A percentile compares a stretch with the other conserved stretches of the same genome.
phyloP scores from a whole-genome alignment of 768 basidiomycete species.

The Tricholoma flavovirens region DNA sequence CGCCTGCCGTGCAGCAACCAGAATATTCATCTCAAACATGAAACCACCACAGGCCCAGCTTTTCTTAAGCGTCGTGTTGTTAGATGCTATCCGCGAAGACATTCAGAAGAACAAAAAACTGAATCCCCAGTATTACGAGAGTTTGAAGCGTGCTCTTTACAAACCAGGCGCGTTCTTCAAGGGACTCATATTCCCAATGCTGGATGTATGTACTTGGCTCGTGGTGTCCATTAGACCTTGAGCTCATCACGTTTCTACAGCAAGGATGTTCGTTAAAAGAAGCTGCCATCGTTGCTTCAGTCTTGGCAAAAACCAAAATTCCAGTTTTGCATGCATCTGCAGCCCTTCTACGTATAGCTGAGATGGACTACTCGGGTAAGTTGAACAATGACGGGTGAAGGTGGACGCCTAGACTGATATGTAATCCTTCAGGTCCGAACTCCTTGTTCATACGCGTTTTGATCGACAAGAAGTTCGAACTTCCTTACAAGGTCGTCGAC shows the following conservation, averaged over 20 bases:
- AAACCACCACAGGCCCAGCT: conserved; percentile 92
- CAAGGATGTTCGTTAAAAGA: conserved; percentile 88
- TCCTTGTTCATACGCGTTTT: conserved; percentile 96
- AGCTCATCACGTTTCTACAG: conserved; percentile 18
- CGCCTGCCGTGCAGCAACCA: conserved; percentile 89
- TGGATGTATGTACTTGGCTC: conserved; percentile 57
- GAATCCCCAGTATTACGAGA: conserved; percentile 90
- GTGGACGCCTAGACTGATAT: not conserved
- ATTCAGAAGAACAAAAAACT: conserved; percentile 84
- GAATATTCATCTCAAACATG: conserved; percentile 94
- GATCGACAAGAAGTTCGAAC: conserved; percentile 95
- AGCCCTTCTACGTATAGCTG: conserved; percentile 85
- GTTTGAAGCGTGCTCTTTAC: conserved; percentile 86
- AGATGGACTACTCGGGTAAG: conserved; percentile 92
- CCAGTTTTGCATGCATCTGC: conserved; percentile 97
- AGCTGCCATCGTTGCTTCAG: conserved; percentile 89
- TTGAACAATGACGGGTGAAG: not conserved
- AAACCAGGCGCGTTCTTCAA: conserved; percentile 99
- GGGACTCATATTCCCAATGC: conserved; percentile 91
- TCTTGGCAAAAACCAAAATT: conserved; percentile 84
- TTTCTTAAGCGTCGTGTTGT: conserved; percentile 85
- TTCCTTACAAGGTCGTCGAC: conserved; percentile 97
- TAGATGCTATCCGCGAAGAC: conserved; percentile 86
- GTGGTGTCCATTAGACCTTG: not conserved
- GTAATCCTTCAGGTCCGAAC: conserved; percentile 56